Evolutionary conservation across 1,284 basidiomycete species (phyloP), one percentile per base, ranked within the genome.

Genomic region (Crepidotus sp.): DNA sequence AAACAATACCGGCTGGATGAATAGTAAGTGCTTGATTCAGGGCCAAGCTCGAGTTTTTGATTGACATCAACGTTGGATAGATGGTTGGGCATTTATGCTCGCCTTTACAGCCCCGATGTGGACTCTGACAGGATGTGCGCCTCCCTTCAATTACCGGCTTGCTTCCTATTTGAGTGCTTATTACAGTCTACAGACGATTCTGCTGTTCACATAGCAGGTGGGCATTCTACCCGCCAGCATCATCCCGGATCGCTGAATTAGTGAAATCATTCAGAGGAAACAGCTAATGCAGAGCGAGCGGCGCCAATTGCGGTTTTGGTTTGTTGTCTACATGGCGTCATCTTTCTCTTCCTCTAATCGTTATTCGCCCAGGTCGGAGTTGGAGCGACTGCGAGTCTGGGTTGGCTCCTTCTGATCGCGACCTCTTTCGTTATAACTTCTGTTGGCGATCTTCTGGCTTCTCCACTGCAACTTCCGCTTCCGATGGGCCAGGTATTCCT

Each of bases 21-120:
- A 73, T 48, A 65, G 80, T 77, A 56, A 45, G 69, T 63, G 17
- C 25, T 11, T 32, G 32, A 32, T 30, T 17, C 14, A n/a, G n/a
- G 10, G 21, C 25, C 10, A 9, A 8, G 6, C 3, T 36, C 2
- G 13, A 8, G 2, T 26, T 13, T 17, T 29, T 8, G 3, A 10
- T n/a, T 17, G 4, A 41, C 18, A 14, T 40, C n/a, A 31, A 47
- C 10, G 39, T 35, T 5, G 19, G 15, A 14, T 51, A 83, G 80
- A 73, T 60, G 78, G 76, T 10, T 83, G 79, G 78, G 78, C 81
- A 0, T 85, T 86, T 58, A 61, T 86, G 50, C 60, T 86, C 15
- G 70, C 81, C 0, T 83, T 86, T 55, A 80, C 79, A 0, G 71
- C 79, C 1, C 78, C 81, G 0, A 85, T 85, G 76, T 87, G 83